Evolutionary conservation across 208 protist species (phyloP).

Genomic region (Leishmania turanica): DNA sequence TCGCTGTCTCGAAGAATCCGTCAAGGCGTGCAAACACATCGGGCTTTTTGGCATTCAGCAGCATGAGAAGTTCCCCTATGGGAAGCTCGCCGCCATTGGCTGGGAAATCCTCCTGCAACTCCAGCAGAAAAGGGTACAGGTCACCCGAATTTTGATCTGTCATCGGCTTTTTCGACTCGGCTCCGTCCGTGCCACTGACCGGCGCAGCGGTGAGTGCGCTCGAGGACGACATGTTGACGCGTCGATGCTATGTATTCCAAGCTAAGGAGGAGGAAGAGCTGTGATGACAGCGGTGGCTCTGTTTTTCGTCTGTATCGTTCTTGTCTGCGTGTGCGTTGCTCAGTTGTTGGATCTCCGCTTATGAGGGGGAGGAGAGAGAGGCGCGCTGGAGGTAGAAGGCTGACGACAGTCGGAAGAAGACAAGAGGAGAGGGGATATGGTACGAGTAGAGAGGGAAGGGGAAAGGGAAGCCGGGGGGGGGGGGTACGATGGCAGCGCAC

Average conservation of each 20-base stretch:
- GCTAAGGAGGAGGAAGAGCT: neutral
- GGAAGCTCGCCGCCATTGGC: conserved; percentile 45
- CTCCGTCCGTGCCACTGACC: neutral
- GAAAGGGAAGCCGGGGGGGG: neutral
- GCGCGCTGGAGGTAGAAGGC: neutral
- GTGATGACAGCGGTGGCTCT: neutral
- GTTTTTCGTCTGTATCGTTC: neutral
- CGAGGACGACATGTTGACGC: neutral
- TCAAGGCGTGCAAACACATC: conserved; percentile 45
- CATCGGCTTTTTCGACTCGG: neutral
- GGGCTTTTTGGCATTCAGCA: conserved; percentile 33
- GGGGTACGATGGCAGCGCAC: neutral
- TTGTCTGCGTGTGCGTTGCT: neutral
- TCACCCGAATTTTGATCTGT: conserved; percentile 59
- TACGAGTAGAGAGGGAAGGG: neutral
- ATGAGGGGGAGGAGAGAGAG: neutral
- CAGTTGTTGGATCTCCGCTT: neutral
- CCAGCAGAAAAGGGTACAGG: conserved; percentile 41
- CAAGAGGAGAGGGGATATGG: neutral
- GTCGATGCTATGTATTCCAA: neutral
- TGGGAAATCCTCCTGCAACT: conserved; percentile 35
- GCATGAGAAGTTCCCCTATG: conserved; percentile 47
- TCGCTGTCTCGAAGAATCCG: conserved; percentile 33
- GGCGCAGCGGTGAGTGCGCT: neutral
- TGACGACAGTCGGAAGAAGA: neutral